Base-by-base conservation (phyloP, 106 monocot species). In the Dactylorhiza incarnata region DNA sequence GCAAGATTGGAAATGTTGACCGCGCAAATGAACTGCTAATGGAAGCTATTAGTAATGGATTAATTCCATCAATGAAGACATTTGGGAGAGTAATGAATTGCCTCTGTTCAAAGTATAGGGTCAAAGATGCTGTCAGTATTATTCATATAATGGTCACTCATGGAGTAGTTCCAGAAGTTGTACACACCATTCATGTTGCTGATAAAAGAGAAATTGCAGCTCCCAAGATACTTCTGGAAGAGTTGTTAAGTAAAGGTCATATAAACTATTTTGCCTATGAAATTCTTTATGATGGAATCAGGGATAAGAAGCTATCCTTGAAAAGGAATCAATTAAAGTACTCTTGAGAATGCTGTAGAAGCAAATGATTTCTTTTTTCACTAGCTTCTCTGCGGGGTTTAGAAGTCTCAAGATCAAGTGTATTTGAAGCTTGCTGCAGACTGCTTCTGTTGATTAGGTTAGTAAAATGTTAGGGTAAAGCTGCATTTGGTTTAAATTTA, bases 211-310 rank as follows among this genome's bases (percentile, higher is more conserved):
- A 84, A 76, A 86, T 91, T 74, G 96, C 93, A 51, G 93, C 96
- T 74, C 96, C 96, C 0, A 97, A 97, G 81, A 89, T 93, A 68
- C 82, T 97, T 50, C 74, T 97, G 46, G 96, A 97, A 81, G 96
- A 97, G 70, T 72, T 97, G 69, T n/a, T 91, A 78, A 93, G 83
- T 79, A 97, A 89, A 65, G 81, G 89, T 26, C 79, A 91, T 76
- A 97, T 97, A 75, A 83, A 89, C 20, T 93, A 93, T 72, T 63
- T 55, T 86, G 82, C 93, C 1, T 93, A 97, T 79, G 96, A 93
- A 67, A 79, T 93, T 81, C 91, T 97, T 14, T 86, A 89, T 83
- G 93, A 97, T 69, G 96, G 96, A 68, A 86, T 97, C 49, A 82
- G 96, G 77, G 87, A 85, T 73, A 97, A 83, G 25, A 97, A 89